phyloP scores from a whole-genome alignment of 179 eudicot species.

The Vitellaria paradoxa region DNA sequence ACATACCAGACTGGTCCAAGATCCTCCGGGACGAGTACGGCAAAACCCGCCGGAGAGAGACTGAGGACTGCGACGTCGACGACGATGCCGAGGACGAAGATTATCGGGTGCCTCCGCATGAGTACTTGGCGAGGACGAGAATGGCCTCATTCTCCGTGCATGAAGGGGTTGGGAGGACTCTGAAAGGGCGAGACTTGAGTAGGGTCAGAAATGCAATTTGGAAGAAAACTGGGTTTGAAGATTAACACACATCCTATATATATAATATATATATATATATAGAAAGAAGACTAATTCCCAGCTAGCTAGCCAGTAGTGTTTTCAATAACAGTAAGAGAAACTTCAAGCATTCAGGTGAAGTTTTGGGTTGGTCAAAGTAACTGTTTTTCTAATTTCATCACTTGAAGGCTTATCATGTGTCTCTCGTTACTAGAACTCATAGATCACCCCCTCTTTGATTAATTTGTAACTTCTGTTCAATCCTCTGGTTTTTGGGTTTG shows the following conservation, averaged over 20 bases:
- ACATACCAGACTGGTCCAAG: constrained; percentile 64
- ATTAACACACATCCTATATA: constrained; percentile 15
- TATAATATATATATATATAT: no score
- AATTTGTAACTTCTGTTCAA: no score
- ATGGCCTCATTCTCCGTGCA: constrained; percentile 57
- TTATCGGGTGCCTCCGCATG: constrained; percentile 54
- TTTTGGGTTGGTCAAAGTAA: constrained; percentile 10
- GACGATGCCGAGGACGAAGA: constrained; percentile 23
- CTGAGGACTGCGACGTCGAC: constrained; percentile 9
- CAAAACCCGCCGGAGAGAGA: not conserved
- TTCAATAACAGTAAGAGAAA: not conserved
- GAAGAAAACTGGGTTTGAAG: constrained; percentile 63
- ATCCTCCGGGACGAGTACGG: constrained; percentile 32
- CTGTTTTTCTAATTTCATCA: not conserved
- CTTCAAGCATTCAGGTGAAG: not conserved
- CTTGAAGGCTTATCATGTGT: not conserved
- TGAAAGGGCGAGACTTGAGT: constrained; percentile 60
- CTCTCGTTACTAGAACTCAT: not conserved
- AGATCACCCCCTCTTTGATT: not conserved
- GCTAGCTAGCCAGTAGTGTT: no score
- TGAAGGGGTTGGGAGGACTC: constrained; percentile 63
- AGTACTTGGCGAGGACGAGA: constrained; percentile 46
- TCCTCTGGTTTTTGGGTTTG: constrained; percentile 3
- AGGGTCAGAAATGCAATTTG: constrained; percentile 62
- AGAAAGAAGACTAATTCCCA: not conserved